phyloP scores from a whole-genome alignment of 495 filamentous ascomycete genomes.

The Trypethelium eluteriae region DNA sequence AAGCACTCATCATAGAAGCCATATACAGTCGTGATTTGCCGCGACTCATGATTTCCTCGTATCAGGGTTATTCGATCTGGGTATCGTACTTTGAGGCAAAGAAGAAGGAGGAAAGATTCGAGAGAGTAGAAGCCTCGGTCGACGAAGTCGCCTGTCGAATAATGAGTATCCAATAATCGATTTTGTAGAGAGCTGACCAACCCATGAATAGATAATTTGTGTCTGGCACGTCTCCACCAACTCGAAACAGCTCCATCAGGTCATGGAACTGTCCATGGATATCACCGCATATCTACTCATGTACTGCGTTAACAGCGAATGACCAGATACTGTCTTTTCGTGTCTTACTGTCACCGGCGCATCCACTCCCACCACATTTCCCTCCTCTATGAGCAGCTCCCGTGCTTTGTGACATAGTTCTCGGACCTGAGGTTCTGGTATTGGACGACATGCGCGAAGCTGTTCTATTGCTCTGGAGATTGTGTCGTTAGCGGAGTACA shows the following conservation, averaged over 20 bases:
- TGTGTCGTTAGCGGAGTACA: constrained; percentile 15
- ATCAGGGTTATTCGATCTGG: constrained; percentile 96
- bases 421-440: constrained; percentile 88
- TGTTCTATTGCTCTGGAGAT: constrained; percentile 74
- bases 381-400: constrained; percentile 94
- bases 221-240: constrained; percentile 90
- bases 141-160: constrained; percentile 72
- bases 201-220: constrained; percentile 88
- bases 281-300: constrained; percentile 78
- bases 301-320: background rate
- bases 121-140: constrained; percentile 97
- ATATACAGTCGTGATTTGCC: constrained; percentile 96
- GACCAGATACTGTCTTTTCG: background rate
- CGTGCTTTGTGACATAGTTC: constrained; percentile 97
- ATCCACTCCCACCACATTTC: constrained; percentile 91
- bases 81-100: constrained; percentile 95
- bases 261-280: constrained; percentile 84
- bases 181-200: constrained; percentile 15
- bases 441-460: constrained; percentile 89
- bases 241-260: constrained; percentile 94
- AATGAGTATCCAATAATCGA: constrained; percentile 4
- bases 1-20: constrained; percentile 99
- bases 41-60: constrained; percentile 92
- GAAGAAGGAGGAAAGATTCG: constrained; percentile 87
- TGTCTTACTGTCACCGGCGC: constrained; percentile 76